Evolutionary conservation across 2,329 filamentous ascomycete genomes (phyloP).

Genomic region (Pyrenochaeta sp.): DNA sequence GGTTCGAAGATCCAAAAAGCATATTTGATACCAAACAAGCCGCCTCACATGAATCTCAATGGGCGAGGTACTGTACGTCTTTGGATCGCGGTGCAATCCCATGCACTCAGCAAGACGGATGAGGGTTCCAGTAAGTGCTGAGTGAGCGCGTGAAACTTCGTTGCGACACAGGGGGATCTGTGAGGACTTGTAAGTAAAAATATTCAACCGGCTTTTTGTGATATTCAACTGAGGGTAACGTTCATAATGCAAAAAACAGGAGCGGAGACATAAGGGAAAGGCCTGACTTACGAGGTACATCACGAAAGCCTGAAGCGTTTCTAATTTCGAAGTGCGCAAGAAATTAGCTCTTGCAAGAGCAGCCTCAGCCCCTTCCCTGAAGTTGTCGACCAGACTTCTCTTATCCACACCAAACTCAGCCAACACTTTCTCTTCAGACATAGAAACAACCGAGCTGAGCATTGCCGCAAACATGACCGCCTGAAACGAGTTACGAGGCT

Average conservation of each 20-base stretch:
- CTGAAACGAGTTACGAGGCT: constrained; percentile 70
- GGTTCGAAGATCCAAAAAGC: constrained; percentile 77
- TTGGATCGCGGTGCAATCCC: constrained; percentile 76
- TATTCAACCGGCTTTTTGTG: no score
- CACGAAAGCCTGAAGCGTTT: constrained; percentile 78
- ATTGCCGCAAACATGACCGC: constrained; percentile 73
- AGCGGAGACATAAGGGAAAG: no score
- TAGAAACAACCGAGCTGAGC: constrained; percentile 73
- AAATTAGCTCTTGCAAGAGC: constrained; percentile 74
- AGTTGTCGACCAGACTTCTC: constrained; percentile 63
- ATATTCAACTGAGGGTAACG: neutral
- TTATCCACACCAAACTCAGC: constrained; percentile 65
- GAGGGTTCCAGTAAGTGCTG: constrained; percentile 73
- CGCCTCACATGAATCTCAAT: constrained; percentile 75
- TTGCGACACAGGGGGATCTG: constrained; percentile 75
- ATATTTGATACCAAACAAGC: constrained; percentile 79
- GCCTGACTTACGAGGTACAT: constrained; percentile 73
- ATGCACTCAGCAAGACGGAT: constrained; percentile 80
- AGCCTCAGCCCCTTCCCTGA: constrained; percentile 67
- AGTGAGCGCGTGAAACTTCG: constrained; percentile 76
- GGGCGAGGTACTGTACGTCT: constrained; percentile 69
- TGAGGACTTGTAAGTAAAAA: neutral
- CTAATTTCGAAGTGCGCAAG: constrained; percentile 73
- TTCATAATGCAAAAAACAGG: neutral
- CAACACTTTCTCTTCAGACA: constrained; percentile 63